phyloP scores from a whole-genome alignment of 495 filamentous ascomycete genomes.

The Umbilicaria muhlenbergii region DNA sequence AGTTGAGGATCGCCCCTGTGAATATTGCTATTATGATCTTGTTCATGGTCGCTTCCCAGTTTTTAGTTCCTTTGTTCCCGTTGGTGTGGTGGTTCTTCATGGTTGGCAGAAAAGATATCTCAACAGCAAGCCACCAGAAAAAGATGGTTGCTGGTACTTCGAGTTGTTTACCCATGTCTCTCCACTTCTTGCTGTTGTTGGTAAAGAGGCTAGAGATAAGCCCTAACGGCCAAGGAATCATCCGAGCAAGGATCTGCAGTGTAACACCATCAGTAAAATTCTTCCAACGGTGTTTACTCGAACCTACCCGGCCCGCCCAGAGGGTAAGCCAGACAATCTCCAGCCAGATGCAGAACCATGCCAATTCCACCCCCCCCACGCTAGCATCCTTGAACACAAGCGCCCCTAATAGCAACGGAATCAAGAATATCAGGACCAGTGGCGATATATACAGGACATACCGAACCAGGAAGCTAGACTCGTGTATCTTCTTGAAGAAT shows the following conservation, averaged over 20 bases:
- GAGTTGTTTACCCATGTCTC: conserved; percentile 70
- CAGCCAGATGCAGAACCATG: conserved; percentile 93
- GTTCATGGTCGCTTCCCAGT: conserved; percentile 68
- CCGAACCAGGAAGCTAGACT: conserved; percentile 61
- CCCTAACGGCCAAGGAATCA: conserved; percentile 51
- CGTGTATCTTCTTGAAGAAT: conserved; percentile 51
- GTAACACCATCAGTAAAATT: neutral
- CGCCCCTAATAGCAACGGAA: conserved; percentile 67
- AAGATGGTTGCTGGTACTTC: conserved; percentile 80
- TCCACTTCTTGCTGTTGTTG: conserved; percentile 88
- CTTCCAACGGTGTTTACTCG: neutral
- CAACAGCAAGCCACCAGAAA: conserved; percentile 80
- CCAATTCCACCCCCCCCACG: conserved; percentile 59
- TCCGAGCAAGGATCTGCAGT: conserved; percentile 51
- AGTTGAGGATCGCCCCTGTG: conserved; percentile 64
- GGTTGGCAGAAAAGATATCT: conserved; percentile 43
- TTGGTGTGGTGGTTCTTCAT: conserved; percentile 61
- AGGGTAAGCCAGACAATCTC: conserved; percentile 86
- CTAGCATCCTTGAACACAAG: conserved; percentile 46
- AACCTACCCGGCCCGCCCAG: conserved; percentile 58
- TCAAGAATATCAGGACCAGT: conserved; percentile 52
- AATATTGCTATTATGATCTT: conserved; percentile 79
- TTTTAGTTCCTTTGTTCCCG: conserved; percentile 30
- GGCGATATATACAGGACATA: conserved; percentile 83
- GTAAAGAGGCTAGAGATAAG: conserved; percentile 61